Percentiles rank a stretch among this genome's conserved stretches.
These are phyloP conservation scores for Citeromyces siamensis DNA, from an alignment of 1,139 yeast species.

Conservation along the genomic window DNA sequence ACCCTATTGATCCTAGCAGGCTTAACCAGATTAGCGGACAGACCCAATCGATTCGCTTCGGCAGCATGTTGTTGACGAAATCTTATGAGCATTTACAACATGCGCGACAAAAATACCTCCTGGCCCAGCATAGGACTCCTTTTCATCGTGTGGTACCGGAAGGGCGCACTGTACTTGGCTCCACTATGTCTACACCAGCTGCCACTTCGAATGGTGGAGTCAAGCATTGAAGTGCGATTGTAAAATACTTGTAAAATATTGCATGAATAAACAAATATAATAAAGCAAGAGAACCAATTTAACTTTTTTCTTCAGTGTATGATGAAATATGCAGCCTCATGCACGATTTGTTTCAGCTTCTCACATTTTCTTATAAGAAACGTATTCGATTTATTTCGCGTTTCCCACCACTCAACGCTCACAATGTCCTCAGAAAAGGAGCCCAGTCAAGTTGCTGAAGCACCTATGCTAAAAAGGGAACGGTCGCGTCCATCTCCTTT, in stretches of 20 bases:
- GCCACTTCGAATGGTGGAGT: not conserved
- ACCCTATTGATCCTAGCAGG: conserved; percentile 54
- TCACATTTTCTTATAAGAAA: not conserved
- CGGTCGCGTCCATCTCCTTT: not conserved
- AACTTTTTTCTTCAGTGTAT: not conserved
- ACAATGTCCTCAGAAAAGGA: conserved; percentile 1
- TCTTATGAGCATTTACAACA: conserved; percentile 59
- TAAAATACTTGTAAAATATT: conserved; percentile 1
- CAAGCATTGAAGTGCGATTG: not conserved
- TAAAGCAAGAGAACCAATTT: not conserved
- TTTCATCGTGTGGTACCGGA: conserved; percentile 20
- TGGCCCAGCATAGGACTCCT: conserved; percentile 36
- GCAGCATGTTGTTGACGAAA: conserved; percentile 81
- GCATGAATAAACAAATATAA: not conserved
- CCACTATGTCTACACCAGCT: not conserved
- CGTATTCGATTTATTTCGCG: not conserved
- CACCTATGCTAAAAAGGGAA: not conserved
- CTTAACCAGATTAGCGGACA: conserved; percentile 76
- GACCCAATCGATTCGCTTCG: conserved; percentile 84
- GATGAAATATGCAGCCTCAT: not conserved
- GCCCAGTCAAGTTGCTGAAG: not conserved
- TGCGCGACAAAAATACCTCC: conserved; percentile 27
- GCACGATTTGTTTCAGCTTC: not conserved
- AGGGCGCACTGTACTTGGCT: not conserved
- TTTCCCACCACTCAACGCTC: not conserved